Conservation (phyloP, 2,329 filamentous ascomycete genomes). For the Penicillium sp. region DNA sequence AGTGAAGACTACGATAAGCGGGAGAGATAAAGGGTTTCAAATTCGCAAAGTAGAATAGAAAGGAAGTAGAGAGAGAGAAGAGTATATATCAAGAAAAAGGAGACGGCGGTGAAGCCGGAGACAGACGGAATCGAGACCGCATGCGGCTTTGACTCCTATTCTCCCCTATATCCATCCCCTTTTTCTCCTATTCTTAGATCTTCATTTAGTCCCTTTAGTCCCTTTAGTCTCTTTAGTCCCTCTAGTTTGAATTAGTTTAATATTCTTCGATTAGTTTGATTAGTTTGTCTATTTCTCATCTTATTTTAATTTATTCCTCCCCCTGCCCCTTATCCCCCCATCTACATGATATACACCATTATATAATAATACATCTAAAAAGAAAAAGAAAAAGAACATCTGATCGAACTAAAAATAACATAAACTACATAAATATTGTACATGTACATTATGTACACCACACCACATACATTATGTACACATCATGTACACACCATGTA, state of each 20-base stretch:
- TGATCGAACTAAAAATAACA: too few relatives aligned
- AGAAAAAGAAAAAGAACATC: too few relatives aligned
- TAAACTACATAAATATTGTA: too few relatives aligned
- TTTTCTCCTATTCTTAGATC: neutral
- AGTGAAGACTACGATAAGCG: conserved; percentile 2
- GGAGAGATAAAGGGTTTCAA: neutral
- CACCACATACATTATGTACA: too few relatives aligned
- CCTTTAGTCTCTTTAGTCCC: neutral
- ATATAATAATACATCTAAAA: neutral
- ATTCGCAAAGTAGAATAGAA: neutral
- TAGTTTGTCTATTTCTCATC: neutral
- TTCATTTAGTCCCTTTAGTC: neutral
- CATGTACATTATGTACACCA: too few relatives aligned
- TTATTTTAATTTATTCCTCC: neutral
- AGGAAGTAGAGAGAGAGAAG: neutral
- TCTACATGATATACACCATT: too few relatives aligned
- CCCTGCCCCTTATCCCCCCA: neutral
- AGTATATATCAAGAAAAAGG: conserved; percentile 4
- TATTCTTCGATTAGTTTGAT: neutral
- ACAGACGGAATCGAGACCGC: conserved; percentile 13
- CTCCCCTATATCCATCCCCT: neutral
- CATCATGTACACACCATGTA: too few relatives aligned
- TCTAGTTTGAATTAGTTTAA: neutral
- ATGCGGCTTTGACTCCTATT: conserved; percentile 14
- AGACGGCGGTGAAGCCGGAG: conserved; percentile 23